Conservation (phyloP, 352 stramenopile genomes). For the Globisporangium middletonii region DNA sequence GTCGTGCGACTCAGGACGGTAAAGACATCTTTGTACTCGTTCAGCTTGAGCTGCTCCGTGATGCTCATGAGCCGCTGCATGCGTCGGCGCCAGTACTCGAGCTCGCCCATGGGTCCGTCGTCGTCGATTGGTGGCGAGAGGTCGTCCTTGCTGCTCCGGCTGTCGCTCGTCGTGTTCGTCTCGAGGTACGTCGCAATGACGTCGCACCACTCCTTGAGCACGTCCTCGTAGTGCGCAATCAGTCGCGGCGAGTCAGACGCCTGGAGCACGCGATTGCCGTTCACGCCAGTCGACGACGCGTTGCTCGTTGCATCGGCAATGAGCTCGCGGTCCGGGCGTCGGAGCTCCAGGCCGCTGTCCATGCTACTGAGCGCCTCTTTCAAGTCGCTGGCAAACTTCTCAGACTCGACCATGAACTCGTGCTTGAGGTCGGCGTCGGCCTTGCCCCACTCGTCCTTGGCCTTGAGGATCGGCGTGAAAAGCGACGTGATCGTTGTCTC, state of each 20-base stretch:
- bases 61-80: constrained; percentile 99
- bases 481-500: constrained; percentile 78
- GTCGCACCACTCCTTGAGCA: constrained; percentile 97
- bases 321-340: constrained; percentile 78
- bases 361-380: constrained; percentile 95
- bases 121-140: constrained; percentile 56
- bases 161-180: constrained; percentile 70
- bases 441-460: constrained; percentile 95
- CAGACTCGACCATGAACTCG: constrained; percentile 93
- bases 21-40: constrained; percentile 95
- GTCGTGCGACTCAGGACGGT: constrained; percentile 84
- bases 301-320: constrained; percentile 49
- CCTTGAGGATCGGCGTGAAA: constrained; percentile 90
- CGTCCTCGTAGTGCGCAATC: constrained; percentile 91
- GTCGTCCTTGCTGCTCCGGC: constrained; percentile 53
- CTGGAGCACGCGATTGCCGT: constrained; percentile 54
- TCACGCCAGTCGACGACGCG: constrained; percentile 27
- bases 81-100: constrained; percentile 95
- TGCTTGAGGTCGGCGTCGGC: constrained; percentile 89
- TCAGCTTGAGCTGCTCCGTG: constrained; percentile 97
- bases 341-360: constrained; percentile 91
- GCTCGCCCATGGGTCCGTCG: constrained; percentile 93
- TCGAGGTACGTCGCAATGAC: constrained; percentile 94
- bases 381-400: constrained; percentile 92
- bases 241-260: constrained; percentile 84